Percentiles rank a stretch among this genome's conserved stretches.
phyloP scores from a whole-genome alignment of 2,329 filamentous ascomycete species.

The Calycina herbarum region DNA sequence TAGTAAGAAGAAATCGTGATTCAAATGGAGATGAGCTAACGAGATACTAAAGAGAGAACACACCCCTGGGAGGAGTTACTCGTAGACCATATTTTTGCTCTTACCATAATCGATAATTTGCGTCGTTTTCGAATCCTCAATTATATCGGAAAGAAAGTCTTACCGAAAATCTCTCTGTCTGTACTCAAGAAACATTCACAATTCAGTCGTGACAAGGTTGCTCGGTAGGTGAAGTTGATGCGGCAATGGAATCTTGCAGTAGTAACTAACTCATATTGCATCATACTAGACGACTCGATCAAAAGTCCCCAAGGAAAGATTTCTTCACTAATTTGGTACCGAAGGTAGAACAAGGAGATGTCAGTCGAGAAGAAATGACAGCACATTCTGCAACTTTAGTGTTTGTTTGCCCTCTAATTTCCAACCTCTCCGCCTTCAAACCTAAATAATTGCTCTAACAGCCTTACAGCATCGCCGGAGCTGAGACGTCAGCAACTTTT shows the following conservation, averaged over 20 bases:
- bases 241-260: background rate
- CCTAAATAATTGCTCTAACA: no score
- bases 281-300: background rate
- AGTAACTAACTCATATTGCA: background rate
- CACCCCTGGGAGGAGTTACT: background rate
- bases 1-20: background rate
- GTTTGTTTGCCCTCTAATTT: background rate
- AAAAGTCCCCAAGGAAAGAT: constrained; percentile 9
- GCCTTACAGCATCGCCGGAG: constrained; percentile 31
- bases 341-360: background rate
- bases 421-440: background rate
- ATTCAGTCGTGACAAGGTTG: background rate
- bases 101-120: background rate
- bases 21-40: background rate
- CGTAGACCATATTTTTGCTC: background rate
- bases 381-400: constrained; percentile 34
- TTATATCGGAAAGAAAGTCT: background rate
- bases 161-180: background rate
- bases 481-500: constrained; percentile 38
- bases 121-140: background rate
- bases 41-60: background rate
- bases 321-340: constrained; percentile 11
- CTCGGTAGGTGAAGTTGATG: background rate
- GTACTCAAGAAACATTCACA: background rate
- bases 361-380: constrained; percentile 16